Evolutionary conservation across 2,329 filamentous ascomycete species (phyloP).

Genomic region (Cladophialophora bantiana): DNA sequence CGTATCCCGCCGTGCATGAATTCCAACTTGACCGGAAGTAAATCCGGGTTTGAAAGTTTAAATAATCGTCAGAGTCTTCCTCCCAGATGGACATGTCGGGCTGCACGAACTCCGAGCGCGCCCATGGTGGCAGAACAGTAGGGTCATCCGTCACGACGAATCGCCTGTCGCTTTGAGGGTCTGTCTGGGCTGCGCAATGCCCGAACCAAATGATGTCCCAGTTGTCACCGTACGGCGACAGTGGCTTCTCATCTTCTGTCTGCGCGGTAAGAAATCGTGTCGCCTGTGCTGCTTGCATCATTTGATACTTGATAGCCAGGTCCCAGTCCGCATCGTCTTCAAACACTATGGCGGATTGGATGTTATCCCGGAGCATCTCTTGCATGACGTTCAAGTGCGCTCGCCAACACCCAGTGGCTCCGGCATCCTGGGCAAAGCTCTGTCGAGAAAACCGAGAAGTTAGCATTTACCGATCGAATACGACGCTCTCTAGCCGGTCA

Average conservation of each 20-base stretch:
- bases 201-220: constrained; percentile 64
- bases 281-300: constrained; percentile 49
- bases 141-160: constrained; percentile 45
- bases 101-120: constrained; percentile 27
- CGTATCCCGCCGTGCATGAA: constrained; percentile 36
- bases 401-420: constrained; percentile 46
- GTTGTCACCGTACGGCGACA: constrained; percentile 58
- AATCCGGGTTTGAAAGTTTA: constrained; percentile 29
- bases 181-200: constrained; percentile 50
- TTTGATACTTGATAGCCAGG: constrained; percentile 57
- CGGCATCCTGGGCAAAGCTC: constrained; percentile 30
- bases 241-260: constrained; percentile 35
- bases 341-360: constrained; percentile 59
- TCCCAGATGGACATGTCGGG: constrained; percentile 34
- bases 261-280: constrained; percentile 43
- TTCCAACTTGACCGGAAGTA: constrained; percentile 25
- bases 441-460: neutral
- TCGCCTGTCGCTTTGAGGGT: constrained; percentile 41
- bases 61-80: constrained; percentile 18
- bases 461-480: constrained; percentile 15
- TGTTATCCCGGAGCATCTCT: constrained; percentile 53
- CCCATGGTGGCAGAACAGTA: constrained; percentile 40
- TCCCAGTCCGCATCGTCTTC: constrained; percentile 68
- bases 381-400: constrained; percentile 50
- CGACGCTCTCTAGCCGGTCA: neutral